Percentiles rank a stretch among this genome's conserved stretches.
These are phyloP conservation scores for Botrytis fragariae DNA, from an alignment of 2,329 filamentous ascomycete species.

Conservation along the genomic window DNA sequence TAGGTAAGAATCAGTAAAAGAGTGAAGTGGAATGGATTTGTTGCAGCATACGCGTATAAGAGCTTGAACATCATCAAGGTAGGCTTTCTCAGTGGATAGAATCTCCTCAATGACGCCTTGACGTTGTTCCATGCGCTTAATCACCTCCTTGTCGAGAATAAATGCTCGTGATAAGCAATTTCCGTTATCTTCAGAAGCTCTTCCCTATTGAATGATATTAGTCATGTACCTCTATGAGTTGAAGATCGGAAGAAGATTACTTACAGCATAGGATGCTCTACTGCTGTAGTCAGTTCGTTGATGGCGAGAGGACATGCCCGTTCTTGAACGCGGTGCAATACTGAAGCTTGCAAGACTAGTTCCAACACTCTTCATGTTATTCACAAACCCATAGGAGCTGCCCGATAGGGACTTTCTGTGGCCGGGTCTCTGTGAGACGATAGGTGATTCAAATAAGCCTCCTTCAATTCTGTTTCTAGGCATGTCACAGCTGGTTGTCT, in stretches of 20 bases:
- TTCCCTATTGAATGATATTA: conserved; percentile 31
- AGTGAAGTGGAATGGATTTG: conserved; percentile 61
- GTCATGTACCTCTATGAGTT: background rate
- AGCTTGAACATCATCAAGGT: conserved; percentile 83
- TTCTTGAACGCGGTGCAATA: conserved; percentile 59
- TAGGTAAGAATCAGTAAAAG: conserved; percentile 54
- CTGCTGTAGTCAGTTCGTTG: conserved; percentile 63
- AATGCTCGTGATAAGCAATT: conserved; percentile 53
- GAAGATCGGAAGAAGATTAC: background rate
- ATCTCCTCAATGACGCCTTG: conserved; percentile 82
- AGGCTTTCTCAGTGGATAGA: conserved; percentile 80
- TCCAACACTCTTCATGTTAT: conserved; percentile 77
- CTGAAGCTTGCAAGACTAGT: conserved; percentile 74
- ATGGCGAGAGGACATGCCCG: conserved; percentile 51
- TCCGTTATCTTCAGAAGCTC: conserved; percentile 63
- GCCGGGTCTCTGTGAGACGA: conserved; percentile 40
- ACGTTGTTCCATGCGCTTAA: conserved; percentile 69
- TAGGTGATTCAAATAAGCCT: conserved; percentile 37
- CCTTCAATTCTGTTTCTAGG: conserved; percentile 27
- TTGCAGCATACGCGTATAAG: conserved; percentile 70
- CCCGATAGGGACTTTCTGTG: conserved; percentile 64
- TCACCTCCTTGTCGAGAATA: conserved; percentile 64
- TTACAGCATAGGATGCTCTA: conserved; percentile 55
- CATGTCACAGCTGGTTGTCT: conserved; percentile 39
- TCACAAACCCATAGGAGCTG: conserved; percentile 76